Conservation (phyloP, 768 basidiomycete species). For the Phaeotremella skinneri region DNA sequence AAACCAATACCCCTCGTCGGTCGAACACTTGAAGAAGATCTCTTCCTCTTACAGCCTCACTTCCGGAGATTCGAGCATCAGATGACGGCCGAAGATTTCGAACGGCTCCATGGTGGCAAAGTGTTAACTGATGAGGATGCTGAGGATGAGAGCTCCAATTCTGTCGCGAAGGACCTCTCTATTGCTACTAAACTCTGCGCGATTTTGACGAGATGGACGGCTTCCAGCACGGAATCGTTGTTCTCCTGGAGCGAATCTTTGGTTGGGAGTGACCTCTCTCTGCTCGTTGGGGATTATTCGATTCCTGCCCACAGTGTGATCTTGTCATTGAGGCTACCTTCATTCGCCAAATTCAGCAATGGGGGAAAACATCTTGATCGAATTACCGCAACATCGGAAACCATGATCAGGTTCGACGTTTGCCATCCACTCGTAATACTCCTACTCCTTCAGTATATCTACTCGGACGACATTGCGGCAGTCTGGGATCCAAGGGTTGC, state of each 20-base stretch:
- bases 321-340: conserved; percentile 24
- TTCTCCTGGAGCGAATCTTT: conserved; percentile 45
- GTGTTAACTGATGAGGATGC: conserved; percentile 14
- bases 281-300: conserved; percentile 56
- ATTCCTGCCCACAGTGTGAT: conserved; percentile 41
- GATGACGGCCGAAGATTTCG: conserved; percentile 39
- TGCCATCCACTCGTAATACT: conserved; percentile 68
- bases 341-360: conserved; percentile 16
- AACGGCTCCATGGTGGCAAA: conserved; percentile 17
- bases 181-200: conserved; percentile 42
- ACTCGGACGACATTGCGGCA: conserved; percentile 76
- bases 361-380: conserved; percentile 12
- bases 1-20: conserved; percentile 61
- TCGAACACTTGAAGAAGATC: conserved; percentile 63
- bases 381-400: conserved; percentile 3
- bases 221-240: conserved; percentile 36
- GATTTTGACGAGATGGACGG: conserved; percentile 42
- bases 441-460: conserved; percentile 78
- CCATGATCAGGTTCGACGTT: conserved; percentile 55
- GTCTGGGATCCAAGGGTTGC: conserved; percentile 77
- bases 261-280: conserved; percentile 65
- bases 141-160: conserved; percentile 54
- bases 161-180: conserved; percentile 45
- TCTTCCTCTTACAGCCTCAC: conserved; percentile 68
- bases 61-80: conserved; percentile 43